Percentiles rank a stretch among this genome's conserved stretches.
Evolutionary conservation across 1,284 basidiomycete species (phyloP).

Genomic region (Schizophyllum amplum): DNA sequence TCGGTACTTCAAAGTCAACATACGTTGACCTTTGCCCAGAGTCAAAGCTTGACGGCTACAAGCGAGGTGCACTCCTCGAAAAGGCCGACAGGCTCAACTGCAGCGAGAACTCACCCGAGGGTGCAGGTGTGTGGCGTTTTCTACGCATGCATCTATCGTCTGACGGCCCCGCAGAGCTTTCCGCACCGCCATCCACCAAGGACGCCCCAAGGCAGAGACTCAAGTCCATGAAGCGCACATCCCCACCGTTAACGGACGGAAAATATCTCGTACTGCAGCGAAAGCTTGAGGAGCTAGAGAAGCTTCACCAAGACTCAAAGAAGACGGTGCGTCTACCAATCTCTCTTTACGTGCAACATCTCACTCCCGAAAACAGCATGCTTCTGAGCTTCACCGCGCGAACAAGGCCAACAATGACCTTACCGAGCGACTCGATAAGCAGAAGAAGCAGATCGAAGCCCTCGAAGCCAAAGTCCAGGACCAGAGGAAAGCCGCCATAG

Average conservation of each 20-base stretch:
- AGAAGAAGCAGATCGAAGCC: slow-evolving; percentile 51
- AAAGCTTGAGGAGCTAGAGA: slow-evolving; percentile 62
- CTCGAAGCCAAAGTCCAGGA: slow-evolving; percentile 52
- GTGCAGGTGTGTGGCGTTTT: slow-evolving; percentile 27
- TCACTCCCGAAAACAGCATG: slow-evolving; percentile 37
- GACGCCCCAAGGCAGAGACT: slow-evolving; percentile 2
- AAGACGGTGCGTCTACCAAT: slow-evolving; percentile 38
- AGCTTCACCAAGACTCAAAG: slow-evolving; percentile 57
- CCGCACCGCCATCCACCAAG: neutral
- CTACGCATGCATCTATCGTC: neutral
- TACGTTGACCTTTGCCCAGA: slow-evolving; percentile 18
- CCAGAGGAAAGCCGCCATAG: slow-evolving; percentile 38
- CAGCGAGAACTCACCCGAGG: slow-evolving; percentile 32
- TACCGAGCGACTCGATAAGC: slow-evolving; percentile 46
- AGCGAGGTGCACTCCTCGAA: slow-evolving; percentile 48
- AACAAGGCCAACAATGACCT: slow-evolving; percentile 45
- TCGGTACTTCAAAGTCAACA: neutral
- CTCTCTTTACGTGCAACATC: neutral
- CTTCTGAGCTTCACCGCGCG: slow-evolving; percentile 39
- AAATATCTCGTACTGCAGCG: slow-evolving; percentile 47
- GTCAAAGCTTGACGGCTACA: slow-evolving; percentile 39
- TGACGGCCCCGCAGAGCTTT: neutral
- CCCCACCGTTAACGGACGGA: slow-evolving; percentile 22
- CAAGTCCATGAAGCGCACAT: neutral
- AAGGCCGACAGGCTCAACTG: slow-evolving; percentile 43